A percentile compares a stretch with the other conserved stretches of the same genome.
Evolutionary conservation across 805 yeast genomes (phyloP).

Genomic region (Maudiozyma serrabonitensis): DNA sequence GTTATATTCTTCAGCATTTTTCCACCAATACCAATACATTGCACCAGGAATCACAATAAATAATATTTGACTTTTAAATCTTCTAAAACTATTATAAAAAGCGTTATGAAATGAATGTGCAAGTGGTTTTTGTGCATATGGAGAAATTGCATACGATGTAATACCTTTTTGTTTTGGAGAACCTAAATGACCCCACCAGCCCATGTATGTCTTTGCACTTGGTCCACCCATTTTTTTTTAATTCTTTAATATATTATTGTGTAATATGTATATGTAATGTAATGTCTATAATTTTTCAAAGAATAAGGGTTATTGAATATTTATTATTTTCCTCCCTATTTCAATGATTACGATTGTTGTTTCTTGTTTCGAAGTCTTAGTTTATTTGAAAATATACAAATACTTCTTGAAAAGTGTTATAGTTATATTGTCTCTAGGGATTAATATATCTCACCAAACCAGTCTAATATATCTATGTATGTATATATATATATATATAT

Average conservation of each 20-base stretch:
- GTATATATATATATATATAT: too few species aligned
- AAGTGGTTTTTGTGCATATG: constrained; percentile 87
- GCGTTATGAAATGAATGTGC: constrained; percentile 80
- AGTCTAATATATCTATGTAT: too few species aligned
- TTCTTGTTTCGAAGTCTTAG: too few species aligned
- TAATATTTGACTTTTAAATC: constrained; percentile 77
- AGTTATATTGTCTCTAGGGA: too few species aligned
- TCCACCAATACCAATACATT: constrained; percentile 81
- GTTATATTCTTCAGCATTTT: constrained; percentile 79
- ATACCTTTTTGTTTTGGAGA: constrained; percentile 80
- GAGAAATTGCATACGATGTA: constrained; percentile 84
- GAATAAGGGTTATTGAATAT: background rate
- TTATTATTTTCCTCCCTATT: background rate
- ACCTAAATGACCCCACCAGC: constrained; percentile 96
- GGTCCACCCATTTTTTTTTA: constrained; percentile 57
- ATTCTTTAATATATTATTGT: background rate
- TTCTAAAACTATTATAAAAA: constrained; percentile 87
- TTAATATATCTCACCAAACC: too few species aligned
- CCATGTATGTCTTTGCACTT: constrained; percentile 72
- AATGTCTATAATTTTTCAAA: background rate
- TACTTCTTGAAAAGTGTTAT: background rate
- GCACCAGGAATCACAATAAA: constrained; percentile 70
- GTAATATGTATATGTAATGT: too few species aligned
- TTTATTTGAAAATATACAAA: background rate
- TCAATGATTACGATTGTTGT: too few species aligned